phyloP scores from a whole-genome alignment of 2,329 filamentous ascomycete genomes.

The Verticillium albo-atrum region DNA sequence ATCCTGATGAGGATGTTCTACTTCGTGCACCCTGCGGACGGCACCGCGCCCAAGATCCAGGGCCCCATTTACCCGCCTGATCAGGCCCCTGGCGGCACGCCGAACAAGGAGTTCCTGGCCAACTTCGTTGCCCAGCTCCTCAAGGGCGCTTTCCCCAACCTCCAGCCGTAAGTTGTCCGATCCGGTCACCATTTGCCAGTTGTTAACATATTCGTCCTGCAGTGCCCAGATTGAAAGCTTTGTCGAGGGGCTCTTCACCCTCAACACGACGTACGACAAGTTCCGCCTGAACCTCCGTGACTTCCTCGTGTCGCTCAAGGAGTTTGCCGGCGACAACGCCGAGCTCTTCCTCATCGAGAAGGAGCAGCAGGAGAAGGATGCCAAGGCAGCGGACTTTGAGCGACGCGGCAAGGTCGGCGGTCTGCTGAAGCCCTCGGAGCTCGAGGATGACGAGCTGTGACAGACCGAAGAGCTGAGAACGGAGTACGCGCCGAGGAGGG shows the following conservation, averaged over 20 bases:
- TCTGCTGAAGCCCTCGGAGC: conserved; percentile 92
- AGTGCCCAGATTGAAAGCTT: conserved; percentile 86
- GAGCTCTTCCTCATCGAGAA: conserved; percentile 93
- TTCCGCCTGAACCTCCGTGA: conserved; percentile 96
- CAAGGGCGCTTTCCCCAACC: conserved; percentile 87
- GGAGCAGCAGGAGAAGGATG: conserved; percentile 83
- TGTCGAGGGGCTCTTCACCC: conserved; percentile 81
- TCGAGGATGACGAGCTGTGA: conserved; percentile 82
- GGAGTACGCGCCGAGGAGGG: neutral
- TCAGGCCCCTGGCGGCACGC: conserved; percentile 76
- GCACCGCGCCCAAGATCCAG: conserved; percentile 74
- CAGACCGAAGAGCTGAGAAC: conserved; percentile 1
- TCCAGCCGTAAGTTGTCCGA: conserved; percentile 67
- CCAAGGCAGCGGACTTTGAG: conserved; percentile 84
- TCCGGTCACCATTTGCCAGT: neutral
- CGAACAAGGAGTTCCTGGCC: conserved; percentile 85
- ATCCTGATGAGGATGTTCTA: conserved; percentile 94
- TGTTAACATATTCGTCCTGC: conserved; percentile 31
- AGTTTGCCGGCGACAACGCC: conserved; percentile 92
- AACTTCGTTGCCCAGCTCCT: conserved; percentile 83
- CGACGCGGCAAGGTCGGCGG: conserved; percentile 93
- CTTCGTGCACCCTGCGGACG: conserved; percentile 74
- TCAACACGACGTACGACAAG: conserved; percentile 84
- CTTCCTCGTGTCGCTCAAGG: conserved; percentile 95
- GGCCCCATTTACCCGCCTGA: conserved; percentile 85